phyloP scores from a whole-genome alignment of 2,329 filamentous ascomycete species.

The Cladophialophora chaetospira region DNA sequence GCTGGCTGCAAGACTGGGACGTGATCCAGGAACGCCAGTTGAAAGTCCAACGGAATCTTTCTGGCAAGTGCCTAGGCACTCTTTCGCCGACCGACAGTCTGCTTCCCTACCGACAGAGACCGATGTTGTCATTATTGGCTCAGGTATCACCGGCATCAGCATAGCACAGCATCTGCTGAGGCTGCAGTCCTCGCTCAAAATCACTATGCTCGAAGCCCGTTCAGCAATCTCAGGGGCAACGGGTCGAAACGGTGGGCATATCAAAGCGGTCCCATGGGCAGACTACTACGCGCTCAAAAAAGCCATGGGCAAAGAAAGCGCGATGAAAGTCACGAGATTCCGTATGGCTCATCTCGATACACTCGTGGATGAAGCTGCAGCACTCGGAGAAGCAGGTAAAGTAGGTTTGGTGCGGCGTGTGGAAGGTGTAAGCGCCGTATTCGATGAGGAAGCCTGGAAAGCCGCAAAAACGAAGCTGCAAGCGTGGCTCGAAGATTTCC shows the following conservation, averaged over 20 bases:
- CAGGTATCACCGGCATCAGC: constrained; percentile 41
- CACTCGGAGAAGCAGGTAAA: constrained; percentile 27
- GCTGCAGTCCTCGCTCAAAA: constrained; percentile 31
- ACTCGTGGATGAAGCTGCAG: constrained; percentile 21
- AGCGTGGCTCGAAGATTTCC: constrained; percentile 26
- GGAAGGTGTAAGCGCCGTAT: constrained; percentile 23
- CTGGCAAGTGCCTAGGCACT: constrained; percentile 37
- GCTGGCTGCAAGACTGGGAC: constrained; percentile 20
- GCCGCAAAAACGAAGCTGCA: constrained; percentile 21
- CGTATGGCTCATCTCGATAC: constrained; percentile 27
- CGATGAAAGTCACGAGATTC: constrained; percentile 36
- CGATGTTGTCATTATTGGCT: constrained; percentile 41
- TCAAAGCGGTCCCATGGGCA: constrained; percentile 30
- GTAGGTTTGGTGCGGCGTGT: constrained; percentile 27
- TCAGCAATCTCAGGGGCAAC: constrained; percentile 42
- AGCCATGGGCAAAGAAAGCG: constrained; percentile 23
- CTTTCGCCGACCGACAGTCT: constrained; percentile 31
- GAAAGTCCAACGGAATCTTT: constrained; percentile 41
- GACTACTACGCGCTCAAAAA: constrained; percentile 26
- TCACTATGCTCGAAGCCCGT: constrained; percentile 42
- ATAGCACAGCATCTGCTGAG: constrained; percentile 39
- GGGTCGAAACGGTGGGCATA: constrained; percentile 43
- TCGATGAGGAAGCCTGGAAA: constrained; percentile 22
- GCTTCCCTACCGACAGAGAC: constrained; percentile 32
- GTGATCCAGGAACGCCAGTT: constrained; percentile 42